Evolutionary conservation across 768 basidiomycete genomes (phyloP).

Genomic region (Suillus paluster): DNA sequence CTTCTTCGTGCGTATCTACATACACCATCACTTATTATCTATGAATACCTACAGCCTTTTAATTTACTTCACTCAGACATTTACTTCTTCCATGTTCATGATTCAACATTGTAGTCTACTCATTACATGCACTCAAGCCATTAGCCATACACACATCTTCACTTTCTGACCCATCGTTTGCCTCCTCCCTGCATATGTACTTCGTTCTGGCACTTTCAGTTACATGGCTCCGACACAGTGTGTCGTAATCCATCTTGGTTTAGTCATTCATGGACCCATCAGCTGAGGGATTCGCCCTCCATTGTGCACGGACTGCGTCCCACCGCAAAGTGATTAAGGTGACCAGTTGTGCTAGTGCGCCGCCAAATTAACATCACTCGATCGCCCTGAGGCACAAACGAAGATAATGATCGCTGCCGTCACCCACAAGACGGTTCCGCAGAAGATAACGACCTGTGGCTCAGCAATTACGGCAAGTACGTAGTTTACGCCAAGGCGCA

Average conservation of each 20-base stretch:
- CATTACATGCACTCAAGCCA: neutral
- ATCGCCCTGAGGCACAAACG: neutral
- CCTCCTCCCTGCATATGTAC: neutral
- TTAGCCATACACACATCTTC: neutral
- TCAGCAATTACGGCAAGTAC: neutral
- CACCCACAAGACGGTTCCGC: neutral
- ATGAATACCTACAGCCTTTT: conserved; percentile 15
- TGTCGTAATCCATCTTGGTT: neutral
- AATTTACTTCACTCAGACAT: neutral
- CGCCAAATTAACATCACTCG: neutral
- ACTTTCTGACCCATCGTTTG: neutral
- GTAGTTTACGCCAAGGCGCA: neutral
- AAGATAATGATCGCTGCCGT: neutral
- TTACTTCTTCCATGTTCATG: conserved; percentile 6
- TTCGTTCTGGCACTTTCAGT: neutral
- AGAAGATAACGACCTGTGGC: neutral
- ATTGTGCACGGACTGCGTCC: neutral
- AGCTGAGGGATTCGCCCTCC: neutral
- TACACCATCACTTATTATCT: conserved; percentile 19
- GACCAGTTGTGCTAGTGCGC: too few relatives aligned
- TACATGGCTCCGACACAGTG: neutral
- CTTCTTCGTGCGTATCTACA: conserved; percentile 26
- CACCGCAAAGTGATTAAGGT: neutral
- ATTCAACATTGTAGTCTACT: conserved; percentile 5
- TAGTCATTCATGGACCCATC: neutral